These are phyloP conservation scores for Hypoxylon sp. DNA, from an alignment of 2,329 filamentous ascomycete genomes.

Conservation along the genomic window DNA sequence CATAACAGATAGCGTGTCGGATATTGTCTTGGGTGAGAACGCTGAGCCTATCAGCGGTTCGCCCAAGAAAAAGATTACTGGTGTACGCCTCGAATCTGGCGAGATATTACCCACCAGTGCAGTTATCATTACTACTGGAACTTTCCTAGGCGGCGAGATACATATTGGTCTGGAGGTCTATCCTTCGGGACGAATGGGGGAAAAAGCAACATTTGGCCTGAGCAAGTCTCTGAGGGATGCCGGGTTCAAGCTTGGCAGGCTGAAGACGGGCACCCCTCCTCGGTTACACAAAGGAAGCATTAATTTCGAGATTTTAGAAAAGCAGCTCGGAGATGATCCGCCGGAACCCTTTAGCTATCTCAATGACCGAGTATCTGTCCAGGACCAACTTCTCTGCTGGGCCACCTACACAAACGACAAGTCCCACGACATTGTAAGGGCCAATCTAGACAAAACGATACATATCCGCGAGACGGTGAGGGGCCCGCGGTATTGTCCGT, in stretches of 20 bases:
- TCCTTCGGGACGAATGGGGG: conserved; percentile 92
- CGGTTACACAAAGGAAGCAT: conserved; percentile 87
- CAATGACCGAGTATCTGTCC: conserved; percentile 81
- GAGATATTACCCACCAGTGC: conserved; percentile 83
- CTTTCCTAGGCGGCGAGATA: conserved; percentile 95
- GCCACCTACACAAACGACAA: conserved; percentile 87
- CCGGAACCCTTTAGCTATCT: conserved; percentile 94
- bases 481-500: conserved; percentile 95
- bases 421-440: conserved; percentile 86
- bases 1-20: conserved; percentile 88
- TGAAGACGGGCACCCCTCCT: conserved; percentile 97
- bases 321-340: conserved; percentile 85
- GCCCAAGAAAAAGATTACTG: conserved; percentile 80
- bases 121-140: conserved; percentile 96
- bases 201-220: conserved; percentile 91
- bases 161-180: conserved; percentile 90
- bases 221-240: conserved; percentile 91
- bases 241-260: conserved; percentile 87
- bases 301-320: conserved; percentile 78
- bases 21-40: conserved; percentile 82
- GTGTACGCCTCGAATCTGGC: conserved; percentile 88
- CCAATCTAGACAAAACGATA: conserved; percentile 94
- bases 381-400: conserved; percentile 88
- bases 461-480: conserved; percentile 97
- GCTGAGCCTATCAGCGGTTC: conserved; percentile 62